A percentile compares a stretch with the other conserved stretches of the same genome.
Conservation (phyloP, 306 rosid genomes). For the Gynostemma pentaphyllum region DNA sequence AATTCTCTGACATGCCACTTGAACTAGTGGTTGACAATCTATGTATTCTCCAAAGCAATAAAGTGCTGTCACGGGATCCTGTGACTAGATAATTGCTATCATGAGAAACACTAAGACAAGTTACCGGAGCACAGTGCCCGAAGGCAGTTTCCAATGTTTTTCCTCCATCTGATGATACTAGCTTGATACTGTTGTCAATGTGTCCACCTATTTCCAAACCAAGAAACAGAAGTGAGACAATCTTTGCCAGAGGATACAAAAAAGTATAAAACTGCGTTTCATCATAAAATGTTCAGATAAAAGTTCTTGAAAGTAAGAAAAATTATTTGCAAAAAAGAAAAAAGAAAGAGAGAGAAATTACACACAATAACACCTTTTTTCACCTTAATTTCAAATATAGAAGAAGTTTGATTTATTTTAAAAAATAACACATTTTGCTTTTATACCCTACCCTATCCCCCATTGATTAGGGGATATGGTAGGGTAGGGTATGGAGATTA, state of each 20-base stretch:
- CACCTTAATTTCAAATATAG: too few relatives aligned
- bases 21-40: conserved; percentile 40
- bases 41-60: conserved; percentile 85
- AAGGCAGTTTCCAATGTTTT: conserved; percentile 81
- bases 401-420: too few relatives aligned
- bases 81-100: conserved; percentile 82
- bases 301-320: too few relatives aligned
- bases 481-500: too few relatives aligned
- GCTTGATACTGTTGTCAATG: conserved; percentile 71
- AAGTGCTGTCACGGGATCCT: conserved; percentile 79
- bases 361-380: too few relatives aligned
- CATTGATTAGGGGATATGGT: too few relatives aligned
- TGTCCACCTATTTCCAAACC: conserved; percentile 69
- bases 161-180: conserved; percentile 84
- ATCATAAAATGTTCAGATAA: too few relatives aligned
- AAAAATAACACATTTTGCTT: too few relatives aligned
- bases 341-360: too few relatives aligned
- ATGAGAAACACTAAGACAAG: conserved; percentile 74
- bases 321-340: too few relatives aligned
- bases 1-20: conserved; percentile 39
- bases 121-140: conserved; percentile 91
- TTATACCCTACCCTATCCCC: too few relatives aligned
- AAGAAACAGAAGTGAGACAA: conserved; percentile 18
- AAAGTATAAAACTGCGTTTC: background rate
- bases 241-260: conserved; percentile 8